Evolutionary conservation across 345 rosid species (phyloP).

Genomic region (Brassica napus): Da-Ae NC_063442.1:1353001-1353500

Average conservation of each 20-base stretch:
- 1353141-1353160: neutral
- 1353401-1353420: neutral
- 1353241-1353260: slow-evolving; percentile 78
- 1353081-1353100: slow-evolving; percentile 91
- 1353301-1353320: slow-evolving; percentile 65
- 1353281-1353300: slow-evolving; percentile 65
- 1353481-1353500: neutral
- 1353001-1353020: slow-evolving; percentile 69
- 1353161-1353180: neutral
- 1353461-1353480: neutral
- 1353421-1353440: neutral
- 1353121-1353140: slow-evolving; percentile 52
- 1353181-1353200: neutral
- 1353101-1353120: slow-evolving; percentile 93
- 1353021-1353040: slow-evolving; percentile 86
- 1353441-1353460: neutral
- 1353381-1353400: neutral
- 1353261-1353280: slow-evolving; percentile 75
- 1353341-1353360: neutral
- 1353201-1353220: neutral
- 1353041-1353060: slow-evolving; percentile 99
- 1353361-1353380: neutral
- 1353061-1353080: slow-evolving; percentile 90
- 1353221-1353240: slow-evolving; percentile 93
- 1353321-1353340: slow-evolving; percentile 64